Base-by-base conservation (phyloP, 768 basidiomycete species). In the Lepiota venenata region DNA sequence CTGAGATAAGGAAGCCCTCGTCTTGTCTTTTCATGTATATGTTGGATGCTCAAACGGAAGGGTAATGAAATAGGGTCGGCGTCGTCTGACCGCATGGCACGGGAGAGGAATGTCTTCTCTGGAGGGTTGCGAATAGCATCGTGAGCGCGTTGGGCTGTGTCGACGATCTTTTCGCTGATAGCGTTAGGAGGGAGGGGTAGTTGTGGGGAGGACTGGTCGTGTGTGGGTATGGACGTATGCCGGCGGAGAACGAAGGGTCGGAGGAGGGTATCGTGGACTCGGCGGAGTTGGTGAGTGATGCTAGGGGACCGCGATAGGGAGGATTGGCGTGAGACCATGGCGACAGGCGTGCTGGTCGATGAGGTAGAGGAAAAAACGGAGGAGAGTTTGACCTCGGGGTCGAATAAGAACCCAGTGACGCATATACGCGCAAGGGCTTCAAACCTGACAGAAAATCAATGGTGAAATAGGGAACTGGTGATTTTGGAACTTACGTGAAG, bases 361-460 rank as follows among this genome's bases (percentile, higher is more conserved):
- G 74, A 67, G 8, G 71, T 66, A 2, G 74, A 66, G 35, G 72
- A 68, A 61, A 83, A 81, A 4, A 81, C 61, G 27, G 78, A 63
- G 47, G 76, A 77, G 50, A 80, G 68, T 39, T 79, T 77, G 5
- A 88, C 70, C 58, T 91, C 87, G 12, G 91, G 92, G 66, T 95
- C 93, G 45, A 97, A 77, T 15, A 98, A 66, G 58, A 98, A 81
- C 20, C 96, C 96, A 21, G 88, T 91, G 27, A 93, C 88, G 62
- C 91, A 83, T 64, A 95, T 94, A 21, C 95, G 87, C 40, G 91
- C 91, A 60, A 89, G 76, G 42, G 87, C 84, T 73, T 98, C 96
- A 47, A 95, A 57, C 4, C 91, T 93, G 58, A 7, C n/a, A 20
- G 8, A 36, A n/a, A 21, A 27, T 60, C 18, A 65, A 59, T 53